phyloP scores from a whole-genome alignment of 169 alveolate genomes.

The Theileria parva region DNA sequence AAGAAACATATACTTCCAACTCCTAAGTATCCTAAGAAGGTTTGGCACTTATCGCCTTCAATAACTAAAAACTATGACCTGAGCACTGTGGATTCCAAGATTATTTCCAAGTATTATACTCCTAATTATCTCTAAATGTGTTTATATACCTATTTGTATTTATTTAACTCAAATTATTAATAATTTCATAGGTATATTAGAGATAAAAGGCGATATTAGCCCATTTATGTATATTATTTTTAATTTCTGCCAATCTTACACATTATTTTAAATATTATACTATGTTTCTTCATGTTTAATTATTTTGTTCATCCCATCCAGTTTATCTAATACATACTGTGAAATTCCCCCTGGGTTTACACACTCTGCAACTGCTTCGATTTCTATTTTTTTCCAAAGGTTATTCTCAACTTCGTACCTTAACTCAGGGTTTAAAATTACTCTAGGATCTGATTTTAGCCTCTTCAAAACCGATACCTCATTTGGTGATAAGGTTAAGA shows the following conservation, averaged over 20 bases:
- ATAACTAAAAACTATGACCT: slow-evolving; percentile 49
- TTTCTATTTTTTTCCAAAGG: slow-evolving; percentile 41
- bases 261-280: not conserved
- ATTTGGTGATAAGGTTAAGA: slow-evolving; percentile 31
- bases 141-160: not conserved
- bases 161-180: not conserved
- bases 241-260: not conserved
- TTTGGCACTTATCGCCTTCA: slow-evolving; percentile 51
- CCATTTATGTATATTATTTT: not conserved
- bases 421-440: slow-evolving; percentile 15
- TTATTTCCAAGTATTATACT: slow-evolving; percentile 13
- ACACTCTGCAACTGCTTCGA: slow-evolving; percentile 61
- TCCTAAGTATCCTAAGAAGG: slow-evolving; percentile 50
- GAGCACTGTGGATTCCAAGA: slow-evolving; percentile 26
- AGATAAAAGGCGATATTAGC: slow-evolving; percentile 10
- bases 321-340: slow-evolving; percentile 27
- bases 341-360: slow-evolving; percentile 34
- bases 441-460: slow-evolving; percentile 29
- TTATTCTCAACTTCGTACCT: slow-evolving; percentile 38
- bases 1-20: slow-evolving; percentile 44
- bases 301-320: slow-evolving; percentile 24
- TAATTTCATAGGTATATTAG: slow-evolving; percentile 11
- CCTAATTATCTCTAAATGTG: not conserved
- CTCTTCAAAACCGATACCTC: slow-evolving; percentile 51
- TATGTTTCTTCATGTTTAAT: not conserved